A percentile compares a stretch with the other conserved stretches of the same genome.
These are phyloP conservation scores for Hamamelis virginiana DNA, from an alignment of 164 flowering plant genomes.

Conservation along the genomic window DNA sequence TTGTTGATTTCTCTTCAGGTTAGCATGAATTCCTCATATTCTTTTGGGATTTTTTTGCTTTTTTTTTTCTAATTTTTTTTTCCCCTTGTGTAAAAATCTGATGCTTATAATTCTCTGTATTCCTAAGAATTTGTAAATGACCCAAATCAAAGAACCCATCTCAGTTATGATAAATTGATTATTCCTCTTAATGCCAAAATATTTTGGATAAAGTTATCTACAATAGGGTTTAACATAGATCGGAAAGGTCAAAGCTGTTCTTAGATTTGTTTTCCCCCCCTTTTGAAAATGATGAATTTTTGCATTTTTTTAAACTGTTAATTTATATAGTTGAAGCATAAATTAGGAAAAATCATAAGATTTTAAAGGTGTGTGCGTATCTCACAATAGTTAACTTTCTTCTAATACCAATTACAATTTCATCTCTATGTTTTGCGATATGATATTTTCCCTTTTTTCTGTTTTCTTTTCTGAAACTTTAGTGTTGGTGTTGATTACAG, in stretches of 20 bases:
- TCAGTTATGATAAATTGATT: neutral
- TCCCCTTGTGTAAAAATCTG: neutral
- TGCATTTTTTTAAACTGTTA: too few relatives aligned
- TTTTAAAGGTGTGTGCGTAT: too few relatives aligned
- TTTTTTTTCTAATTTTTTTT: neutral
- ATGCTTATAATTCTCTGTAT: too few relatives aligned
- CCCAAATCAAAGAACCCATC: neutral
- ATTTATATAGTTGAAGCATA: too few relatives aligned
- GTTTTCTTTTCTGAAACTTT: neutral
- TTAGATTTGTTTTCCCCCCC: neutral
- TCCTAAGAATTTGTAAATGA: neutral
- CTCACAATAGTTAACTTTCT: too few relatives aligned
- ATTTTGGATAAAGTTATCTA: too few relatives aligned
- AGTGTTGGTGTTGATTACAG: neutral
- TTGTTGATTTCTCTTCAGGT: conserved; percentile 37
- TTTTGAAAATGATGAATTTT: too few relatives aligned
- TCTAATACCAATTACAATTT: too few relatives aligned
- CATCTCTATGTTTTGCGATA: neutral
- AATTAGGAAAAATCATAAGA: too few relatives aligned
- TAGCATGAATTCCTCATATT: neutral
- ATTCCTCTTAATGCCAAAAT: too few relatives aligned
- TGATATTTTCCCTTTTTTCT: neutral
- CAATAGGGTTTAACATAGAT: neutral
- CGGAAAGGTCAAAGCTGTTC: neutral
- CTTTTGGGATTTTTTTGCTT: neutral